Evolutionary conservation across 148 eudicot species (phyloP).

Genomic region (Selenicereus undatus): DNA sequence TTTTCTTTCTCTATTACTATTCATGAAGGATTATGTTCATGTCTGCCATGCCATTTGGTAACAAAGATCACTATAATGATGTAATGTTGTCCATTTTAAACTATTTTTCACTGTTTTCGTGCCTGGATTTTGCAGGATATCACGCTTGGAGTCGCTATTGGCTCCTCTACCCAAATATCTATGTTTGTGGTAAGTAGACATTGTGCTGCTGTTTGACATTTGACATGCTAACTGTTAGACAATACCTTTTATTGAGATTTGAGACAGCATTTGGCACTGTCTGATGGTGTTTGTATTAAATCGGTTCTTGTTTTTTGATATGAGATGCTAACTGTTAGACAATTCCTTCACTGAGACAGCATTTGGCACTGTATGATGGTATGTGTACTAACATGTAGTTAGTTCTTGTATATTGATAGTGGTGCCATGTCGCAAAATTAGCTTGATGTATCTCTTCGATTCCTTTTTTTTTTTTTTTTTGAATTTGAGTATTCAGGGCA

Average conservation of each 20-base stretch:
- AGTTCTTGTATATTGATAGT: background rate
- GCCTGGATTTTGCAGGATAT: constrained; percentile 52
- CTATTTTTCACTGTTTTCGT: background rate
- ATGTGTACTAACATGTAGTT: background rate
- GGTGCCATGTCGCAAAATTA: background rate
- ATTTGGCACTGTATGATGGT: background rate
- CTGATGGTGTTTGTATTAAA: background rate
- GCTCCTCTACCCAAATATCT: constrained; percentile 91
- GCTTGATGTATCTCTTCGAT: background rate
- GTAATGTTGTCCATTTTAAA: background rate
- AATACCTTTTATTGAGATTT: background rate
- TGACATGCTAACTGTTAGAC: background rate
- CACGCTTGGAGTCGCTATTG: constrained; percentile 87
- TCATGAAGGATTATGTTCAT: background rate
- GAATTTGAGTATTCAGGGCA: background rate
- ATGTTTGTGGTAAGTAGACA: constrained; percentile 83
- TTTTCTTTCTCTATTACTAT: background rate
- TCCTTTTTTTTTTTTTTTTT: background rate
- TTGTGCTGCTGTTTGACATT: constrained; percentile 1
- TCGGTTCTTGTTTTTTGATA: background rate
- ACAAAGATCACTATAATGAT: background rate
- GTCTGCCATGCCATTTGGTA: background rate
- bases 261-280: background rate
- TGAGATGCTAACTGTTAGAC: too few relatives aligned
- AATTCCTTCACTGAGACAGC: background rate